phyloP scores from a whole-genome alignment of 176 grass and related monocot genomes.

The Aegilops tauschii region DNA sequence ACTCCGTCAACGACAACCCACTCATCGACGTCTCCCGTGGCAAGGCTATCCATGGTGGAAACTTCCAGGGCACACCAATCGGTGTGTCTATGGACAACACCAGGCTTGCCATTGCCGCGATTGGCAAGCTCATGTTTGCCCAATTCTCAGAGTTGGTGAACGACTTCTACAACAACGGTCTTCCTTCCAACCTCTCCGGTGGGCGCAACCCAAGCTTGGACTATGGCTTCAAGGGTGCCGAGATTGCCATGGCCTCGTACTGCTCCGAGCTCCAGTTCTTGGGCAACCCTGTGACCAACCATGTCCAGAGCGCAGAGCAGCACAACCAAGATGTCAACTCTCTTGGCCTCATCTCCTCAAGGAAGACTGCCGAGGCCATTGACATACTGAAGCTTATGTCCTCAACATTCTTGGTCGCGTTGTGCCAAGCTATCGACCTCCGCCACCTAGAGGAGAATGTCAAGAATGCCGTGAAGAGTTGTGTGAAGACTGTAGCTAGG shows the following conservation, averaged over 20 bases:
- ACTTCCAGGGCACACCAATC: slow-evolving; percentile 92
- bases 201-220: slow-evolving; percentile 87
- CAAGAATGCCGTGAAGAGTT: slow-evolving; percentile 52
- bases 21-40: slow-evolving; percentile 82
- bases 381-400: slow-evolving; percentile 94
- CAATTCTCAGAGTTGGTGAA: slow-evolving; percentile 94
- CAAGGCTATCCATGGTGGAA: slow-evolving; percentile 87
- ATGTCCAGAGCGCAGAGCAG: slow-evolving; percentile 95
- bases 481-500: slow-evolving; percentile 47
- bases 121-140: slow-evolving; percentile 96
- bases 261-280: slow-evolving; percentile 96
- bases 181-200: slow-evolving; percentile 82
- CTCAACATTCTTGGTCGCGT: slow-evolving; percentile 69
- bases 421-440: slow-evolving; percentile 77
- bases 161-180: slow-evolving; percentile 87
- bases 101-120: slow-evolving; percentile 71
- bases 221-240: slow-evolving; percentile 91
- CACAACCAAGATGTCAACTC: slow-evolving; percentile 97
- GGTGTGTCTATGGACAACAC: slow-evolving; percentile 98
- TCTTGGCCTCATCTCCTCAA: slow-evolving; percentile 79
- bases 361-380: slow-evolving; percentile 86
- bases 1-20: slow-evolving; percentile 90
- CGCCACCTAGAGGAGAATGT: slow-evolving; percentile 85
- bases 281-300: slow-evolving; percentile 83
- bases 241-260: slow-evolving; percentile 90